Base-by-base conservation (phyloP, 352 stramenopile species). In the Pythium phragmitis region DNA sequence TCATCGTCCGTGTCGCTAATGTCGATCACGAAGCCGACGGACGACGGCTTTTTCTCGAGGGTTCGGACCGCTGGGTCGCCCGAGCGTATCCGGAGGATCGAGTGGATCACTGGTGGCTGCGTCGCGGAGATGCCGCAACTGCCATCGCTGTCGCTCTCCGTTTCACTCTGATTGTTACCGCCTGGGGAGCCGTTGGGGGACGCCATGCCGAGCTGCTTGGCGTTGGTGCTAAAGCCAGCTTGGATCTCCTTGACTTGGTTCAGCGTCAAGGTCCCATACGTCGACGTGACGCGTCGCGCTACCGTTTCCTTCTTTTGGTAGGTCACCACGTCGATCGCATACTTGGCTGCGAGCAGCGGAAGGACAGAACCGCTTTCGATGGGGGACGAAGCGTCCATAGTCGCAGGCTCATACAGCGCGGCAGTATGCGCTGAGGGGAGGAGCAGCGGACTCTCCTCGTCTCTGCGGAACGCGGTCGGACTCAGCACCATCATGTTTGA, bases 131-230 rank as follows among this genome's bases (percentile, higher is more conserved):
- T 63, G 60, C 73, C 75, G 60, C 69, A 85, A 57, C 79, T 87
- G 2, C 75, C 75, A 64, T 92, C 83, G 42, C 83, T 92, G 57
- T 92, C 83, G 69, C 83, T 92, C 43, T 92, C 83, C 3, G 83
- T 92, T 68, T 92, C 83, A 64, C 83, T 92, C 53, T 90, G 80
- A 56, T 75, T 73, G 36, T 61, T 68, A n/a, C 16, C 43, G 30
- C 73, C 59, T 68, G 87, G 63, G 76, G 76, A 33, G 11, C 61
- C 45, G 3, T 30, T 65, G 41, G 16, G 48, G 7, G 36, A 57
- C 8, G 49, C 19, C 1, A 26, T 14, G 42, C 28, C 34, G 34
- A 14, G 45, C 51, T 57, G 57, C 53, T 61, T 61, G 5, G 21
- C 43, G 9, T 14, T 23, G 14, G 41, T 39, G 41, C 19, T 19